Percentiles rank a stretch among this genome's conserved stretches.
These are phyloP conservation scores for Fraxinus velutina DNA, from an alignment of 305 asterid species.

Conservation along the genomic window DNA sequence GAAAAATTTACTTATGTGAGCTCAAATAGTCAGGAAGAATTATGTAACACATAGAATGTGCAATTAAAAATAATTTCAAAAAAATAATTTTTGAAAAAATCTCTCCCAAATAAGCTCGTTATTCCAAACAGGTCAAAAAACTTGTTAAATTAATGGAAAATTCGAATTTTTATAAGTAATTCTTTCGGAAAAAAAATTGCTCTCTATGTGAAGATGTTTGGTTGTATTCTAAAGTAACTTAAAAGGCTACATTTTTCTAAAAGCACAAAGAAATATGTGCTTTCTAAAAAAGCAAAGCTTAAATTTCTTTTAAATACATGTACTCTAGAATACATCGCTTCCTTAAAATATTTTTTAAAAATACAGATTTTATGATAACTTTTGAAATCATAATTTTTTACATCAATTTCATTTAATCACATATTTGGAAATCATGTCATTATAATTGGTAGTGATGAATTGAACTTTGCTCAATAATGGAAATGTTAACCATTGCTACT, in stretches of 20 bases:
- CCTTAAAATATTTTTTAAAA: not conserved
- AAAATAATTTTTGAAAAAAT: not conserved
- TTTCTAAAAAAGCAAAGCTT: not conserved
- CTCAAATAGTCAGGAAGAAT: too few relatives aligned
- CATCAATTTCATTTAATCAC: constrained; percentile 11
- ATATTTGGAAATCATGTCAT: constrained; percentile 11
- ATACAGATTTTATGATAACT: not conserved
- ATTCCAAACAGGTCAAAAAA: not conserved
- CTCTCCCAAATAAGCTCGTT: not conserved
- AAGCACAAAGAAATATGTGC: not conserved
- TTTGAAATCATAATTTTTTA: not conserved
- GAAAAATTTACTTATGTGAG: not conserved
- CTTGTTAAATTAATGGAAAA: not conserved
- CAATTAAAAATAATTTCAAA: too few relatives aligned
- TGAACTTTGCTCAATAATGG: not conserved
- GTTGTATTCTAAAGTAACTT: not conserved
- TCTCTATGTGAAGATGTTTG: not conserved
- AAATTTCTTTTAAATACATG: too few relatives aligned
- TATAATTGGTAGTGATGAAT: constrained; percentile 31
- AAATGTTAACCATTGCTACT: not conserved
- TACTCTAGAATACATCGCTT: too few relatives aligned
- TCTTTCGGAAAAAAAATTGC: not conserved
- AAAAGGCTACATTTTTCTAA: not conserved
- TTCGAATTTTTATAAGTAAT: not conserved
- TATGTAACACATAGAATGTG: too few relatives aligned